Evolutionary conservation across 2,329 filamentous ascomycete genomes (phyloP), one percentile per base, ranked within the genome.

Genomic region (Pyricularia grisea): DNA sequence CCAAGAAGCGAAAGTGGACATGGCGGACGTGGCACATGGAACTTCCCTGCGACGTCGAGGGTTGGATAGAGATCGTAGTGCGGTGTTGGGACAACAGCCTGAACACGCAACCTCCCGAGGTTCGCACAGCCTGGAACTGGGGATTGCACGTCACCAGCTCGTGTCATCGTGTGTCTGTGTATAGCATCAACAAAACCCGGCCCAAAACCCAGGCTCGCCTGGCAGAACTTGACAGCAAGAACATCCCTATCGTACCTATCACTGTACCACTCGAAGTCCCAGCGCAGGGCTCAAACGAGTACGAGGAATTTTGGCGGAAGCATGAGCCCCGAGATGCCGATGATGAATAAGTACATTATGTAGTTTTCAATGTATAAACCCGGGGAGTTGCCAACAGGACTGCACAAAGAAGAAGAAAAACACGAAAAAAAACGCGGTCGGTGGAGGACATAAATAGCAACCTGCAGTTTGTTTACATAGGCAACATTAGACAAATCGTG

Each of bases 21-120:
- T 92, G 89, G 90, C 79, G 89, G 14, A 82, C 82, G 0, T 92
- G 89, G 90, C 80, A 85, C 69, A 81, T 83, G 0, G 85, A 89
- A 1, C 73, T 92, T 0, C 89, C 89, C 0, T 86, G 86, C 70
- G 86, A 88, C 66, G 83, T 82, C 0, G 86, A 88, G 71, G 86
- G 87, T 0, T 88, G 87, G 87, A 74, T 87, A 25, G 87, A 89
- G 74, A 77, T 89, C 50, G 82, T 85, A 0, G 82, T 82, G 33
- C 79, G 87, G 4, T 87, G 84, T 73, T 89, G 87, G 86, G 87
- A 89, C 72, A 88, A 89, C 70, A 78, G 83, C 0, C 75, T 88
- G 42, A 89, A 89, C 70, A 88, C 86, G 0, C 87, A 89, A 72
- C 86, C 87, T 0, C 80, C 82, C 0, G 80, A 81, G 70, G 82